Conservation (phyloP, 257 asterid genomes). For the Nemophila menziesii region DNA sequence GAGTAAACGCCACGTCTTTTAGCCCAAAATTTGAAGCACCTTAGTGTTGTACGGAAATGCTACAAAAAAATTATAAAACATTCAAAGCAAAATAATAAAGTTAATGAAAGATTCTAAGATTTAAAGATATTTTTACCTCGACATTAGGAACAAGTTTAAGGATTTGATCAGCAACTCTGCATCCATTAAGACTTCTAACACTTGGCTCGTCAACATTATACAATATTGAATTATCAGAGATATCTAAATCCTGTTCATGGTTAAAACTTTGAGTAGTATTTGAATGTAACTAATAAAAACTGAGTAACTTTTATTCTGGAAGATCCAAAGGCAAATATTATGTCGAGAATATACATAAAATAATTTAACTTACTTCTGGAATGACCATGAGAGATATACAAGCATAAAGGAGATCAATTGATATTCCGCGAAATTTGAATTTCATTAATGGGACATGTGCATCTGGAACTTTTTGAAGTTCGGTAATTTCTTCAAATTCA, state of each 20-base stretch:
- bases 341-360: neutral
- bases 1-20: conserved; percentile 91
- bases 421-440: conserved; percentile 59
- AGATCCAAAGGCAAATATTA: neutral
- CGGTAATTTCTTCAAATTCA: conserved; percentile 51
- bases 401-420: conserved; percentile 68
- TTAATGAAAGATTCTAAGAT: neutral
- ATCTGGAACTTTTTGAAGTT: conserved; percentile 19
- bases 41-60: conserved; percentile 72
- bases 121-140: conserved; percentile 34
- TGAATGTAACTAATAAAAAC: neutral
- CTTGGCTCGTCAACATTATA: conserved; percentile 79
- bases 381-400: conserved; percentile 55
- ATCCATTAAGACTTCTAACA: conserved; percentile 89
- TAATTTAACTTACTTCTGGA: conserved; percentile 41
- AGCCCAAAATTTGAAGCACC: conserved; percentile 91
- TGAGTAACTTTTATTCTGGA: neutral
- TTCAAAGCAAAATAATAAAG: neutral
- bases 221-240: conserved; percentile 58
- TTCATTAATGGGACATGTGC: conserved; percentile 73
- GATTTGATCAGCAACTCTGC: conserved; percentile 92
- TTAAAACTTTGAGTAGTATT: neutral
- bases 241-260: conserved; percentile 63
- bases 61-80: conserved; percentile 11
- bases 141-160: conserved; percentile 79